These are phyloP conservation scores for Cercis canadensis DNA, from an alignment of 306 rosid species.

Conservation along the genomic window DNA sequence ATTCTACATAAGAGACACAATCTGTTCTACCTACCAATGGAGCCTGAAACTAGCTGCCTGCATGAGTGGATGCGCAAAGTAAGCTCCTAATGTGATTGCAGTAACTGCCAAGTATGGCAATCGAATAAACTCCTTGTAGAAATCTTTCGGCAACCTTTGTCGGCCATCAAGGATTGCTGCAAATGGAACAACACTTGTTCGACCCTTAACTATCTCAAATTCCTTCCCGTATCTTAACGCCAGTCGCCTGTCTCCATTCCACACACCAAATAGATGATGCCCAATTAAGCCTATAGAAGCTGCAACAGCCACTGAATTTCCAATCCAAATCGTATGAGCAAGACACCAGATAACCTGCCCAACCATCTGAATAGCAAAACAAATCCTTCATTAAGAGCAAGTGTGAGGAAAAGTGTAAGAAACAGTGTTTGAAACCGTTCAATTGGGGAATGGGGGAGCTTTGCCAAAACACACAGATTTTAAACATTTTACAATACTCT, in stretches of 20 bases:
- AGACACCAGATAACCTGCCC: slow-evolving; percentile 97
- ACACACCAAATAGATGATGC: slow-evolving; percentile 90
- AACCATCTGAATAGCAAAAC: slow-evolving; percentile 63
- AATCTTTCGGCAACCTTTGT: slow-evolving; percentile 80
- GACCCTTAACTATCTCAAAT: slow-evolving; percentile 65
- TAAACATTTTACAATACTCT: not conserved
- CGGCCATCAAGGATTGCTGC: slow-evolving; percentile 93
- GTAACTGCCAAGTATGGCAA: slow-evolving; percentile 82
- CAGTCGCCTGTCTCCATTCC: slow-evolving; percentile 92
- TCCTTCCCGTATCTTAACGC: slow-evolving; percentile 65
- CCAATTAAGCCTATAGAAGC: slow-evolving; percentile 87
- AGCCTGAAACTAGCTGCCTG: slow-evolving; percentile 80
- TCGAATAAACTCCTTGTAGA: slow-evolving; percentile 86
- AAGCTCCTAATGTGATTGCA: slow-evolving; percentile 80
- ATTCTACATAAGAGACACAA: slow-evolving; percentile 2
- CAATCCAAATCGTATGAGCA: slow-evolving; percentile 93
- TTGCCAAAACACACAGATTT: not conserved
- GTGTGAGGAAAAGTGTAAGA: not conserved
- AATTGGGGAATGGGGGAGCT: not conserved
- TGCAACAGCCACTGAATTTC: slow-evolving; percentile 83
- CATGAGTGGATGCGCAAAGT: slow-evolving; percentile 92
- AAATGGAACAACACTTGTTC: slow-evolving; percentile 84
- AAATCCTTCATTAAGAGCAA: slow-evolving; percentile 22
- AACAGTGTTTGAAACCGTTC: slow-evolving; percentile 8
- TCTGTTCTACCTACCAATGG: slow-evolving; percentile 67